Conservation (phyloP, 768 basidiomycete genomes). For the Infundibulicybe gibba region DNA sequence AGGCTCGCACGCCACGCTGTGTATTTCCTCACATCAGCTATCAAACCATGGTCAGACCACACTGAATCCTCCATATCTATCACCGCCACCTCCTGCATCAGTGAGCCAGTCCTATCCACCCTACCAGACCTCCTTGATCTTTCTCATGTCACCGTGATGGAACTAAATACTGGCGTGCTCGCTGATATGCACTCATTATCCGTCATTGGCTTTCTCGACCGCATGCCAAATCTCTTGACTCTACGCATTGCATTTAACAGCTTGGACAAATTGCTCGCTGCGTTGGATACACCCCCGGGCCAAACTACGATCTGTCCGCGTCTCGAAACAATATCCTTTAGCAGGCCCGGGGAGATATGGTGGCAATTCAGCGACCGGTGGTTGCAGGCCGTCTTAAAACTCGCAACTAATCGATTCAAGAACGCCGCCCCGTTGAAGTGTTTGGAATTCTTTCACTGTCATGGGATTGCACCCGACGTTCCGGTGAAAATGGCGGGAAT, state of each 20-base stretch:
- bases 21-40: conserved; percentile 12
- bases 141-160: conserved; percentile 21
- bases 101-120: conserved; percentile 13
- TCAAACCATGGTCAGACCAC: conserved; percentile 16
- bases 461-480: conserved; percentile 11
- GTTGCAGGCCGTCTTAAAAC: conserved; percentile 14
- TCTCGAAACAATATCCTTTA: conserved; percentile 24
- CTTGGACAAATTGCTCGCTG: conserved; percentile 13
- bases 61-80: conserved; percentile 14
- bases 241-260: conserved; percentile 25
- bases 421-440: conserved; percentile 11
- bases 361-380: conserved; percentile 27
- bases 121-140: conserved; percentile 15
- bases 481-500: conserved; percentile 1
- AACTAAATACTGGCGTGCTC: conserved; percentile 26
- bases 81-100: conserved; percentile 18
- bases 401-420: conserved; percentile 9
- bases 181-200: conserved; percentile 14
- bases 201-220: conserved; percentile 14
- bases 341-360: conserved; percentile 27
- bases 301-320: conserved; percentile 16
- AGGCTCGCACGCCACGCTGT: conserved; percentile 21
- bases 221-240: conserved; percentile 16
- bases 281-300: conserved; percentile 7
- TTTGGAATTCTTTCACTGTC: conserved; percentile 24